Conservation (phyloP, 208 protist genomes). For the Crithidia fasciculata region DNA sequence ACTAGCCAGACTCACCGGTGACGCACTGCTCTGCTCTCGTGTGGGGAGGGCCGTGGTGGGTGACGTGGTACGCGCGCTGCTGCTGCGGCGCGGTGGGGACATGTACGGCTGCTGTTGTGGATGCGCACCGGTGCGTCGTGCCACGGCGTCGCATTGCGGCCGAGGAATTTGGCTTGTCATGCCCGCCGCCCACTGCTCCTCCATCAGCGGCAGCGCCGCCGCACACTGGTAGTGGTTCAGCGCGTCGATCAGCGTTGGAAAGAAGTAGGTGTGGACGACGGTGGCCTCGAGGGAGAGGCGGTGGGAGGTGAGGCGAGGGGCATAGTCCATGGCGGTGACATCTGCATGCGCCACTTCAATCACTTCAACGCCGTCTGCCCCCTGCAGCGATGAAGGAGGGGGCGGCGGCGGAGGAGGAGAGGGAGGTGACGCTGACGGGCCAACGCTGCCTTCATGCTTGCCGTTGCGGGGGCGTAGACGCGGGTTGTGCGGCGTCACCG, state of each 20-base stretch:
- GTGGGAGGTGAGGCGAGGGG: conserved; percentile 54
- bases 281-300: conserved; percentile 74
- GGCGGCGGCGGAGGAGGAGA: neutral
- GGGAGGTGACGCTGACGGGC: neutral
- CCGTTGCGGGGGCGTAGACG: neutral
- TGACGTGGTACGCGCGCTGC: neutral
- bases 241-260: conserved; percentile 49
- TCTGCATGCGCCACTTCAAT: conserved; percentile 69
- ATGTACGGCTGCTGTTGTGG: conserved; percentile 1
- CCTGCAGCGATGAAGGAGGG: neutral
- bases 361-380: conserved; percentile 53
- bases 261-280: conserved; percentile 63
- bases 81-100: neutral
- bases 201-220: conserved; percentile 42
- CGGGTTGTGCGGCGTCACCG: neutral
- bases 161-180: conserved; percentile 40
- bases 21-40: neutral
- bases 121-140: neutral
- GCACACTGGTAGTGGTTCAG: conserved; percentile 59
- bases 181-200: conserved; percentile 40
- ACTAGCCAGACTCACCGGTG: conserved; percentile 5
- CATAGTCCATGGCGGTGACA: conserved; percentile 78
- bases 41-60: neutral
- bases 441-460: too few species aligned
- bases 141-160: neutral